Conservation (phyloP, 75 land plant species). For the Pinus albicaulis region DNA sequence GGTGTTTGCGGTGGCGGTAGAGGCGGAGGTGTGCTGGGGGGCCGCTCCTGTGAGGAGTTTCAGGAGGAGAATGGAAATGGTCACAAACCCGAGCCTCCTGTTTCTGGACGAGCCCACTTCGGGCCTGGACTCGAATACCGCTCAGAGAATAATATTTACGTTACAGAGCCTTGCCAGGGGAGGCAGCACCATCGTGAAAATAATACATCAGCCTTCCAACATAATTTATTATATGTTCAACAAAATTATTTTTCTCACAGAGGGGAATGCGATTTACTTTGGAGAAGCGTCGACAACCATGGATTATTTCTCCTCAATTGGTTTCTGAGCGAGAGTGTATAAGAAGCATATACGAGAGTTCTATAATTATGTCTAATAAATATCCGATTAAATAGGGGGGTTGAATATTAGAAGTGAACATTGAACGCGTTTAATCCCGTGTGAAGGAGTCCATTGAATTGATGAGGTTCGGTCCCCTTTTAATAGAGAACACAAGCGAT, state of each 20-base stretch:
- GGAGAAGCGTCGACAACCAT: slow-evolving; percentile 53
- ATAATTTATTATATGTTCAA: slow-evolving; percentile 63
- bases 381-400: no score
- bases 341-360: no score
- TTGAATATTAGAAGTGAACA: no score
- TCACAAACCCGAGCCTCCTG: slow-evolving; percentile 52
- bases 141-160: slow-evolving; percentile 35
- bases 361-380: no score
- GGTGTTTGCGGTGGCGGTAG: no score
- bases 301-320: slow-evolving; percentile 58
- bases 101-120: slow-evolving; percentile 65
- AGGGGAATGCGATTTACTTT: slow-evolving; percentile 61
- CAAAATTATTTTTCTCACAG: slow-evolving; percentile 58
- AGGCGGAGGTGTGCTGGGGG: no score
- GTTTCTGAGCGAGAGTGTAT: no score
- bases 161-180: slow-evolving; percentile 33
- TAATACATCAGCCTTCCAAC: slow-evolving; percentile 90
- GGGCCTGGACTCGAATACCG: slow-evolving; percentile 62
- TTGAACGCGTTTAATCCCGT: no score
- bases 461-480: no score
- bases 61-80: slow-evolving; percentile 65
- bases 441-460: no score
- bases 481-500: no score
- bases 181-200: slow-evolving; percentile 66
- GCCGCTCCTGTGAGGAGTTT: slow-evolving; percentile 38